Evolutionary conservation across 2,329 filamentous ascomycete genomes (phyloP), one percentile per base, ranked within the genome.

Genomic region (Sordariomycetes sp.): DNA sequence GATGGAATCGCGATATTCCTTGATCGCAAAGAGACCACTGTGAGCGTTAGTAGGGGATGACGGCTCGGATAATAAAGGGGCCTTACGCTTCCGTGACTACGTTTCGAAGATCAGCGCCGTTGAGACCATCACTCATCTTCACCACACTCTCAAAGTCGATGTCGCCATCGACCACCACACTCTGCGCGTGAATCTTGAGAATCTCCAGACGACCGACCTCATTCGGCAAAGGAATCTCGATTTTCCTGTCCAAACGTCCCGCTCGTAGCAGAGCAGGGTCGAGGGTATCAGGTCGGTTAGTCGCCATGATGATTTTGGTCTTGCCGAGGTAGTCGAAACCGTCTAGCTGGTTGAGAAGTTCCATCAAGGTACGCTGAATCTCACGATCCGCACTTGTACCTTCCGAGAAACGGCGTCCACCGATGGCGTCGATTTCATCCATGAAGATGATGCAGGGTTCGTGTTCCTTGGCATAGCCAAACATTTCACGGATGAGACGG

Each of bases 361-460:
- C 92, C 92, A 98, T 98, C 39, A 98, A 70, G 23, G 92, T 98
- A 54, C 92, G 82, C 65, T 98, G 92, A 48, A 98, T 98, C 61
- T 98, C 92, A 53, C 93, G 82, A 66, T 98, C 92, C 33, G 92
- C 92, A 39, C 87, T 94, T 33, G 92, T 98, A 47, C 93, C 92
- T 60, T 98, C 92, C 1, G 86, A 94, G 63, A 98, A 98, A 50
- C 92, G 77, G 50, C 93, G 79, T 42, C 93, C 93, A 58, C 92
- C 92, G 53, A 98, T 98, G 53, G 92, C 92, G 55, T 98, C 92
- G 55, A 98, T 98, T 65, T 98, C 92, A 70, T 98, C 93, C 92
- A 98, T 98, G 75, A 98, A 98, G 64, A 98, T 98, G 61, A 98
- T 98, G 61, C 92, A 98, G 25, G 92, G 92, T 62, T 98, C 92